These are phyloP conservation scores for Arachis hypogaea DNA, from an alignment of 306 rosid genomes.

Conservation along the genomic window DNA sequence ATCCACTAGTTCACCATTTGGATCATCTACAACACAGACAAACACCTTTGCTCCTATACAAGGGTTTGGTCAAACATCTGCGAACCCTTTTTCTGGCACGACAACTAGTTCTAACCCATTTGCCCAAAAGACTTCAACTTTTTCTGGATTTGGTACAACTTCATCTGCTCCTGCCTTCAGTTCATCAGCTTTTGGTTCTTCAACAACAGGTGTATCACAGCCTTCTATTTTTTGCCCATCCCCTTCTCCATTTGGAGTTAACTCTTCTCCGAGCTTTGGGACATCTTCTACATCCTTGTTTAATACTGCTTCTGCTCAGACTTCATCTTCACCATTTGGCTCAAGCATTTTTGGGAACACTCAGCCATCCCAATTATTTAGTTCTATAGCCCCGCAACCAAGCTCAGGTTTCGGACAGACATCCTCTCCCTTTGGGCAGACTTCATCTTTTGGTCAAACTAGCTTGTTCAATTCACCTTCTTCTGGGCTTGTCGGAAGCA, in stretches of 20 bases:
- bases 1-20: slow-evolving; percentile 52
- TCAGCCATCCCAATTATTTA: slow-evolving; percentile 62
- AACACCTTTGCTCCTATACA: slow-evolving; percentile 59
- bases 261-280: slow-evolving; percentile 48
- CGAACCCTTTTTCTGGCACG: slow-evolving; percentile 65
- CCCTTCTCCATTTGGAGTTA: slow-evolving; percentile 59
- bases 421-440: slow-evolving; percentile 60
- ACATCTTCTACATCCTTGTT: slow-evolving; percentile 49
- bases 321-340: slow-evolving; percentile 62
- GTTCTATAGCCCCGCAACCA: slow-evolving; percentile 57
- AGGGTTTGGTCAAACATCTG: slow-evolving; percentile 63
- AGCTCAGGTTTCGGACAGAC: slow-evolving; percentile 59
- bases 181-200: slow-evolving; percentile 62
- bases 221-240: slow-evolving; percentile 57
- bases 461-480: slow-evolving; percentile 59
- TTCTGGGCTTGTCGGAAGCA: slow-evolving; percentile 59
- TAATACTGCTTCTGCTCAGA: slow-evolving; percentile 54
- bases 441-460: slow-evolving; percentile 42
- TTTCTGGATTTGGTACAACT: slow-evolving; percentile 58
- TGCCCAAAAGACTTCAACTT: slow-evolving; percentile 62
- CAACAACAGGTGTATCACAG: slow-evolving; percentile 49
- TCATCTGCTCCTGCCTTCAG: slow-evolving; percentile 58
- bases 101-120: slow-evolving; percentile 68
- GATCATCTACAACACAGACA: slow-evolving; percentile 56
- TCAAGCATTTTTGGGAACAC: slow-evolving; percentile 56